Percentiles rank a stretch among this genome's conserved stretches.
Evolutionary conservation across 805 yeast species (phyloP).

Genomic region (Myxozyma vanderwaltii): DNA sequence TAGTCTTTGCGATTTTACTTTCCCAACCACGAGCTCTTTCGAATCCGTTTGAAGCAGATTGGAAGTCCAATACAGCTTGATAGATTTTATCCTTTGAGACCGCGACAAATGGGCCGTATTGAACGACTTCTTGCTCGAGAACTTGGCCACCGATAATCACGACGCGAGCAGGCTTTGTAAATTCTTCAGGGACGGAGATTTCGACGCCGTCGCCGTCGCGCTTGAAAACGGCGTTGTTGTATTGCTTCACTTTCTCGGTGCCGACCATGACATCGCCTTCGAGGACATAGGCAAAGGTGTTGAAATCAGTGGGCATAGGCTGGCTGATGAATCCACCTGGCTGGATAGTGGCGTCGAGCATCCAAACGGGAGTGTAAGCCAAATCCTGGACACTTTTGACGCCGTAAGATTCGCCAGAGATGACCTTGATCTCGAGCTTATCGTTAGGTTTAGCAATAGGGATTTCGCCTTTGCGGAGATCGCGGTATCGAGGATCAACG

Average conservation of each 20-base stretch:
- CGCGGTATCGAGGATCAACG: slow-evolving; percentile 74
- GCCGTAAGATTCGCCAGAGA: slow-evolving; percentile 77
- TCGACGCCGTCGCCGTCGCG: slow-evolving; percentile 37
- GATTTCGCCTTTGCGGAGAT: slow-evolving; percentile 66
- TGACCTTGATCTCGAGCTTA: slow-evolving; percentile 61
- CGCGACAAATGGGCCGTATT: slow-evolving; percentile 91
- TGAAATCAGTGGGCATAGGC: slow-evolving; percentile 45
- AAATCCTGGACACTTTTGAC: slow-evolving; percentile 69
- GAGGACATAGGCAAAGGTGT: slow-evolving; percentile 39
- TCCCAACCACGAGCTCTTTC: slow-evolving; percentile 43
- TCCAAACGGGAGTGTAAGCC: slow-evolving; percentile 80
- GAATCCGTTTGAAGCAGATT: slow-evolving; percentile 44
- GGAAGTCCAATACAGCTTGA: slow-evolving; percentile 73
- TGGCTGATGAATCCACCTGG: slow-evolving; percentile 71
- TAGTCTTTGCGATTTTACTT: slow-evolving; percentile 38
- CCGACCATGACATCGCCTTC: slow-evolving; percentile 36
- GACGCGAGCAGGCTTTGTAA: slow-evolving; percentile 23
- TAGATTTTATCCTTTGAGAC: slow-evolving; percentile 64
- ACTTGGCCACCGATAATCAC: slow-evolving; percentile 39
- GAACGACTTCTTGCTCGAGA: slow-evolving; percentile 57
- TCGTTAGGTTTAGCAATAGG: slow-evolving; percentile 70
- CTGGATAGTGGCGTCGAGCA: slow-evolving; percentile 64
- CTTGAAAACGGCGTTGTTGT: slow-evolving; percentile 33
- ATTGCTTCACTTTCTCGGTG: slow-evolving; percentile 31
- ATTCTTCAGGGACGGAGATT: slow-evolving; percentile 33